phyloP scores from a whole-genome alignment of 129 eudicot genomes.

The Artemisia annua region DNA sequence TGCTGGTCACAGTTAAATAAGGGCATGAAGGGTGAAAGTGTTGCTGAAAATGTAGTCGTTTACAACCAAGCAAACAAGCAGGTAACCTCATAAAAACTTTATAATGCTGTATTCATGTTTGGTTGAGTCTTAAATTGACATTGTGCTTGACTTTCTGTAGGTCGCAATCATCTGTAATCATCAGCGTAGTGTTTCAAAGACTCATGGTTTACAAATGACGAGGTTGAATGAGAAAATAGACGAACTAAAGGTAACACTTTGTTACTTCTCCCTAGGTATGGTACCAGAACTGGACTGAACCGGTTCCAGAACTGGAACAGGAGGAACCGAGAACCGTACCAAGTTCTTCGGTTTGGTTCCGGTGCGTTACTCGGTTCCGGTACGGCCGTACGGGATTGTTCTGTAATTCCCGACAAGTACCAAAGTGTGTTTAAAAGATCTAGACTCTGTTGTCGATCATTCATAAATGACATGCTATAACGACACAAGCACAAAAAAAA shows the following conservation, averaged over 20 bases:
- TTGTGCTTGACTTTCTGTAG: conserved; percentile 42
- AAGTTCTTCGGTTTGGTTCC: too few species aligned
- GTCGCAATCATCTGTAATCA: conserved; percentile 98
- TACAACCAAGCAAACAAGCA: conserved; percentile 90
- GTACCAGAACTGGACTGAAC: neutral
- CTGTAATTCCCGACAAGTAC: too few species aligned
- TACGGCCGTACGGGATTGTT: too few species aligned
- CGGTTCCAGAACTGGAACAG: too few species aligned
- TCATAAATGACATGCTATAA: too few species aligned
- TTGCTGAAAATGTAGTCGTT: conserved; percentile 68
- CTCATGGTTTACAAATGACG: conserved; percentile 76
- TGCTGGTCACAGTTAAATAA: conserved; percentile 52
- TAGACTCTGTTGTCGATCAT: too few species aligned
- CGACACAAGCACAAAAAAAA: too few species aligned
- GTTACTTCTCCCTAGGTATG: neutral
- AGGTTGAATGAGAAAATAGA: conserved; percentile 72
- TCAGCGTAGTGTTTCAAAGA: conserved; percentile 93
- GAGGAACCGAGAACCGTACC: too few species aligned
- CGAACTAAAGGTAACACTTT: conserved; percentile 62
- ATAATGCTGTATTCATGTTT: neutral
- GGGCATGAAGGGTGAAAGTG: conserved; percentile 61
- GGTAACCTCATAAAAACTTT: conserved; percentile 35
- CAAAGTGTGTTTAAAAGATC: too few species aligned
- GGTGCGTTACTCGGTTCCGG: too few species aligned
- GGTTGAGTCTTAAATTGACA: conserved; percentile 5